These are phyloP conservation scores for Pythium rhizo-oryzae DNA, from an alignment of 352 stramenopile genomes.

Conservation along the genomic window DNA sequence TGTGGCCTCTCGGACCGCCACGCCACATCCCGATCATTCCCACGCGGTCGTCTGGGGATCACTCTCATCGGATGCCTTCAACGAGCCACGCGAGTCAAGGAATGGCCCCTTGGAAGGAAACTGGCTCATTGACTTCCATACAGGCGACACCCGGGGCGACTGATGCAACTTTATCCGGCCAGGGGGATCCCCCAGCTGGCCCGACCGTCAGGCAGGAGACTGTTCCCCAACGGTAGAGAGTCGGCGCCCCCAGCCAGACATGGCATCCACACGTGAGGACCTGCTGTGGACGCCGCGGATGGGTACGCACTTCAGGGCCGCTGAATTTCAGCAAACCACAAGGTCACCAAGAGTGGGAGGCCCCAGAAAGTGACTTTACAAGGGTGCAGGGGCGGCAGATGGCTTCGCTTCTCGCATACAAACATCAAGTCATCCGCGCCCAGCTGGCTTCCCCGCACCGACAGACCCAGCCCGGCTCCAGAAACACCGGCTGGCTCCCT, in stretches of 20 bases:
- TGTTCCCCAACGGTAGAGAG: constrained; percentile 7
- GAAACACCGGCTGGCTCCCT: constrained; percentile 11
- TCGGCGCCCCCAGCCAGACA: not conserved
- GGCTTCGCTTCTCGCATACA: constrained; percentile 19
- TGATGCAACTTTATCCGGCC: constrained; percentile 2
- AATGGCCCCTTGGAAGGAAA: not conserved
- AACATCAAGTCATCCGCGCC: constrained; percentile 5
- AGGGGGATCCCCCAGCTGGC: constrained; percentile 1
- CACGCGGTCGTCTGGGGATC: not conserved
- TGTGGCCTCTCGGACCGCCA: constrained; percentile 8
- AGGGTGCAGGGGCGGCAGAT: constrained; percentile 23
- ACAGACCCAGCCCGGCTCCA: constrained; percentile 6
- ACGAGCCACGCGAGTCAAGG: not conserved
- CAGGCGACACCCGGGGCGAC: not conserved
- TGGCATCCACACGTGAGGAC: not conserved
- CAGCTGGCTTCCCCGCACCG: constrained; percentile 17
- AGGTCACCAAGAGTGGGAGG: constrained; percentile 13
- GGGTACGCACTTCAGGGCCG: constrained; percentile 18
- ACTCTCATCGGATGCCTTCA: not conserved
- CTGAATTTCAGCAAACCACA: constrained; percentile 8
- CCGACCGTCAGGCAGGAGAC: not conserved
- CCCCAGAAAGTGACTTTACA: constrained; percentile 24
- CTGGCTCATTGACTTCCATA: constrained; percentile 11
- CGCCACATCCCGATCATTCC: constrained; percentile 12
- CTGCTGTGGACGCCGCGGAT: constrained; percentile 11